phyloP scores from a whole-genome alignment of 2,329 filamentous ascomycete genomes.

The Fusarium solani-melongenae region DNA sequence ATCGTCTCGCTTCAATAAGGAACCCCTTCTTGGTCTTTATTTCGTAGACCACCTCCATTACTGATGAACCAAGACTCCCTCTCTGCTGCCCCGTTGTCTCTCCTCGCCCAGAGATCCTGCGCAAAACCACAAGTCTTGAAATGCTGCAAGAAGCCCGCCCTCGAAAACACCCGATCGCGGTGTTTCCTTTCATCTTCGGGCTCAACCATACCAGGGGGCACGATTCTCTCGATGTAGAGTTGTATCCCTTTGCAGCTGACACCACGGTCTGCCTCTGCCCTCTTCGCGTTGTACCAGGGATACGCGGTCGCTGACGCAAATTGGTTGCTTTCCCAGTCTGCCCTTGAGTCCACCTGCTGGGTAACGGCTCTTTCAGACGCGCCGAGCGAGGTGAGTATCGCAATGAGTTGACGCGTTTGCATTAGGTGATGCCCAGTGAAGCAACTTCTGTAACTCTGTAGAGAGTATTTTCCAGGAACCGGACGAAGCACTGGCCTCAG shows the following conservation, averaged over 20 bases:
- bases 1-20: neutral
- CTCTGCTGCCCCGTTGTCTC: neutral
- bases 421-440: too few species aligned
- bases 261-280: neutral
- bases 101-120: conserved; percentile 1
- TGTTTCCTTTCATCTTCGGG: neutral
- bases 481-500: neutral
- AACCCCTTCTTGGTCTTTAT: neutral
- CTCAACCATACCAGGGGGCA: too few species aligned
- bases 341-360: too few species aligned
- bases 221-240: neutral
- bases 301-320: neutral
- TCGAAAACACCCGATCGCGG: conserved; percentile 1
- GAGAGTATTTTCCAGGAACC: too few species aligned
- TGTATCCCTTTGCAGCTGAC: conserved; percentile 5
- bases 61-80: neutral
- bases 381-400: neutral
- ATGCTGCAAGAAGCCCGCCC: neutral
- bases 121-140: conserved; percentile 1
- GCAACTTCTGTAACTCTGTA: too few species aligned
- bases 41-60: too few species aligned
- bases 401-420: neutral
- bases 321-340: neutral
- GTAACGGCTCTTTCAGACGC: neutral
- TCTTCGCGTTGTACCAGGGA: neutral